Evolutionary conservation across 495 filamentous ascomycete species (phyloP).

Genomic region (Tuber aestivum): DNA sequence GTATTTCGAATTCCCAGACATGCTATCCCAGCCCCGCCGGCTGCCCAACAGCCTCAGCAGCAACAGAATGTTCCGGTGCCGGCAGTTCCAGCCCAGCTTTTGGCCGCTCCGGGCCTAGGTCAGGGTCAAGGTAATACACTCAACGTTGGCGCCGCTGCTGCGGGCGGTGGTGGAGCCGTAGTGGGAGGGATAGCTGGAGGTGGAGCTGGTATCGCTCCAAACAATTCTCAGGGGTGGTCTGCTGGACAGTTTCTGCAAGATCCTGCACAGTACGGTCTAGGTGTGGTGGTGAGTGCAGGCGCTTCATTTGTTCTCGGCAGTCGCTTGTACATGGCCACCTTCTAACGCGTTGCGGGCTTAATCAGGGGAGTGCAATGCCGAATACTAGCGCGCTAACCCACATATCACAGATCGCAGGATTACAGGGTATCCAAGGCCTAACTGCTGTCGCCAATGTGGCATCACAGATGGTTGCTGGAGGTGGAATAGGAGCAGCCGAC

Average conservation of each 20-base stretch:
- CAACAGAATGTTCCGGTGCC: neutral
- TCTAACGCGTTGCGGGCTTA: neutral
- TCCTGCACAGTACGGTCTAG: slow-evolving; percentile 36
- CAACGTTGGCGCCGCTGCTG: neutral
- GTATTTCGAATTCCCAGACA: slow-evolving; percentile 40
- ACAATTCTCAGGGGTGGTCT: slow-evolving; percentile 27
- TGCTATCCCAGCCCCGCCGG: slow-evolving; percentile 25
- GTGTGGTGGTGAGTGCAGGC: slow-evolving; percentile 30
- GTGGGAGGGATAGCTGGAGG: slow-evolving; percentile 11
- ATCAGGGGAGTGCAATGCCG: slow-evolving; percentile 1
- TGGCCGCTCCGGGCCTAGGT: slow-evolving; percentile 13
- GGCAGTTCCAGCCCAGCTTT: neutral
- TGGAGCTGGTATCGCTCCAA: slow-evolving; percentile 11
- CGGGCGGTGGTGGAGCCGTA: slow-evolving; percentile 13
- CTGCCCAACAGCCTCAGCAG: neutral
- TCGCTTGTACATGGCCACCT: neutral
- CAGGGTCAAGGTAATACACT: slow-evolving; percentile 13
- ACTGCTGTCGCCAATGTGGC: neutral
- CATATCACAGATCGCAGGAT: neutral
- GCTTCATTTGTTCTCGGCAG: slow-evolving; percentile 11
- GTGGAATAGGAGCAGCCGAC: neutral
- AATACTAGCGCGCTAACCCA: slow-evolving; percentile 4
- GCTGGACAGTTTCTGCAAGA: slow-evolving; percentile 37
- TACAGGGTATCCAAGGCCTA: neutral
- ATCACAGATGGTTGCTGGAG: neutral